Conservation (phyloP, 202 grass and related monocot genomes). For the Zizania palustris region DNA sequence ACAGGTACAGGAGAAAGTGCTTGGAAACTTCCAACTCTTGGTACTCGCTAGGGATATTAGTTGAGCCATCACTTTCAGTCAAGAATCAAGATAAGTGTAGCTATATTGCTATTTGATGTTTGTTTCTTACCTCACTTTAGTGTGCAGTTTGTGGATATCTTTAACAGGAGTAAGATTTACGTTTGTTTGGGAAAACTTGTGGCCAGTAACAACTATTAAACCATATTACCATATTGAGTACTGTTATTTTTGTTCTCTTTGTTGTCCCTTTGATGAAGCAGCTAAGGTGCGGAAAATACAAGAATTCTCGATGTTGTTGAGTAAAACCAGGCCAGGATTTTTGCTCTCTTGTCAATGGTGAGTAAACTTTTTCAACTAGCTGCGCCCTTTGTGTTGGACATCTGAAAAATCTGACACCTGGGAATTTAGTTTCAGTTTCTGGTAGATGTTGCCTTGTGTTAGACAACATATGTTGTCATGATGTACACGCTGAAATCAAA, state of each 20-base stretch:
- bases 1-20: background rate
- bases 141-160: slow-evolving; percentile 34
- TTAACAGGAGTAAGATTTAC: slow-evolving; percentile 1
- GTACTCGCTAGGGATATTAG: slow-evolving; percentile 27
- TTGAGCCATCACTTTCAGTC: slow-evolving; percentile 49
- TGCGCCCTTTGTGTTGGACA: slow-evolving; percentile 9
- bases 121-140: background rate
- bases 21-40: slow-evolving; percentile 8
- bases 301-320: too few species aligned
- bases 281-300: too few species aligned
- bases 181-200: background rate
- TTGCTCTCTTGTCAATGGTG: background rate
- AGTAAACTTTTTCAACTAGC: background rate
- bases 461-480: background rate
- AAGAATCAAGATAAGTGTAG: slow-evolving; percentile 46
- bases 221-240: too few species aligned
- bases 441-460: background rate
- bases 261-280: too few species aligned
- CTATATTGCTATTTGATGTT: slow-evolving; percentile 13
- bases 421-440: slow-evolving; percentile 21
- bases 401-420: background rate
- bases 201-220: too few species aligned
- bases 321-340: background rate
- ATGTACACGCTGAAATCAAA: background rate
- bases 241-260: too few species aligned